Percentiles rank a stretch among this genome's conserved stretches.
phyloP scores from a whole-genome alignment of 345 rosid species.

The Dipteronia sinensis region DNA sequence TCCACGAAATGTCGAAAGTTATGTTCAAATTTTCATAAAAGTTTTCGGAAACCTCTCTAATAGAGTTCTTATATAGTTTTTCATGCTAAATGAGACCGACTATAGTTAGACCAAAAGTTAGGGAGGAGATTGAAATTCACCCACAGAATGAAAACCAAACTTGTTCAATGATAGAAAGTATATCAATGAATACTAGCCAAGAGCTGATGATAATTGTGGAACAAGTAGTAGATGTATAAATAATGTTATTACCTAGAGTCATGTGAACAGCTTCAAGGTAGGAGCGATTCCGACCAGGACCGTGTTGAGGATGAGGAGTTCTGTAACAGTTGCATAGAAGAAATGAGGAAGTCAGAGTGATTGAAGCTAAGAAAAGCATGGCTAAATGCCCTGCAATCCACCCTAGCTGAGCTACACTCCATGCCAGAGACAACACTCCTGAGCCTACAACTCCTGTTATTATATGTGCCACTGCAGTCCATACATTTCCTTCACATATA shows the following conservation, averaged over 20 bases:
- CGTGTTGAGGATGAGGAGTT: conserved; percentile 51
- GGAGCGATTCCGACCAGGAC: conserved; percentile 38
- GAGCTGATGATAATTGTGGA: too few species aligned
- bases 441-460: conserved; percentile 61
- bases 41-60: too few species aligned
- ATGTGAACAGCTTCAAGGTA: conserved; percentile 34
- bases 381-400: conserved; percentile 69
- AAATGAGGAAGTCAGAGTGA: conserved; percentile 46
- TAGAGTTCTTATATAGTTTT: too few species aligned
- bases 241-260: conserved; percentile 26
- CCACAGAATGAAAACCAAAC: too few species aligned
- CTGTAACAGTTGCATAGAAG: conserved; percentile 32
- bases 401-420: conserved; percentile 70
- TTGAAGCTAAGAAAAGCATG: conserved; percentile 45
- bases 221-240: too few species aligned
- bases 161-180: too few species aligned
- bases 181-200: too few species aligned
- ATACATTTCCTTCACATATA: conserved; percentile 33
- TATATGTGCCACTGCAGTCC: conserved; percentile 57
- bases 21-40: too few species aligned
- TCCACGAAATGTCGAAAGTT: too few species aligned
- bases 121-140: too few species aligned
- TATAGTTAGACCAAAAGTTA: too few species aligned
- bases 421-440: conserved; percentile 64
- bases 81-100: too few species aligned